Percentiles rank a stretch among this genome's conserved stretches.
These are phyloP conservation scores for Daldinia loculata DNA, from an alignment of 495 filamentous ascomycete genomes.

Conservation along the genomic window DNA sequence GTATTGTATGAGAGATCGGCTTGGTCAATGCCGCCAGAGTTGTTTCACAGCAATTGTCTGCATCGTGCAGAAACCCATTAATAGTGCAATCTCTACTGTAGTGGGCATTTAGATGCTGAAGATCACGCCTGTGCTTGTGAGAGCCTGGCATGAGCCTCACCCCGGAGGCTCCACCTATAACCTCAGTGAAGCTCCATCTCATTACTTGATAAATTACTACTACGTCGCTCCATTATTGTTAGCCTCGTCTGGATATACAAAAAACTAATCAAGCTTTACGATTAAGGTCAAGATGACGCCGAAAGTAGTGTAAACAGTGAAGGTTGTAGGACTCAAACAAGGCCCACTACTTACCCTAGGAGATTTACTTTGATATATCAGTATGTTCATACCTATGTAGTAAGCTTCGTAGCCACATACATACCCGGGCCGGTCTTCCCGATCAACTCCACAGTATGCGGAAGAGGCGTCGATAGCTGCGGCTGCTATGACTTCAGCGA, in stretches of 20 bases:
- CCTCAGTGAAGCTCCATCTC: conserved; percentile 18
- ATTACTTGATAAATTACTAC: conserved; percentile 14
- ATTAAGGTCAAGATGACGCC: conserved; percentile 3
- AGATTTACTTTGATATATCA: neutral
- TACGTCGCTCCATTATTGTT: neutral
- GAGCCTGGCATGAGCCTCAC: conserved; percentile 38
- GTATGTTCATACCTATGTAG: conserved; percentile 3
- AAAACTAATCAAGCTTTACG: neutral
- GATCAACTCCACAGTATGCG: conserved; percentile 9
- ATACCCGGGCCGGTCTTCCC: neutral
- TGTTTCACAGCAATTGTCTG: conserved; percentile 30
- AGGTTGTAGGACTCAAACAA: conserved; percentile 31
- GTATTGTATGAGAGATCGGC: conserved; percentile 22
- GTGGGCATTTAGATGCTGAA: conserved; percentile 20
- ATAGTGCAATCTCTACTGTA: conserved; percentile 28
- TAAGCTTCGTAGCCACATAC: neutral
- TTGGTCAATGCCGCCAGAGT: conserved; percentile 13
- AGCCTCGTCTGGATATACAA: neutral
- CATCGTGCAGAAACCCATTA: conserved; percentile 8
- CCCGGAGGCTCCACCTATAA: conserved; percentile 19
- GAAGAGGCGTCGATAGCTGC: neutral
- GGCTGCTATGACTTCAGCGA: conserved; percentile 15
- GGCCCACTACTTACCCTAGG: conserved; percentile 22
- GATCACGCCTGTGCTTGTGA: conserved; percentile 27
- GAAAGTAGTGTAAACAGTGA: conserved; percentile 22